These are phyloP conservation scores for Pneumocystis murina DNA, from an alignment of 1,139 yeast species.

Conservation along the genomic window DNA sequence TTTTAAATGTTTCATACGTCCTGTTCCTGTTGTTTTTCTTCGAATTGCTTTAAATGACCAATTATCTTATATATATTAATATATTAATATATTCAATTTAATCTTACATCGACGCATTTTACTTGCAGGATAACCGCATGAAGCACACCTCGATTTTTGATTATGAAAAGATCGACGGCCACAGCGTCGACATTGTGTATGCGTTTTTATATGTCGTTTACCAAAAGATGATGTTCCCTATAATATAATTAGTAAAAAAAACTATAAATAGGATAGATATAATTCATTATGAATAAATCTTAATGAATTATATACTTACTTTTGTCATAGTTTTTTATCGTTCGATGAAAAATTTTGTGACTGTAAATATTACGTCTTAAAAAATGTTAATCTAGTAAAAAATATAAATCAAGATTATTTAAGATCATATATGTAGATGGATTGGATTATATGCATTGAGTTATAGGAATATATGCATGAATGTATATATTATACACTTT, in stretches of 20 bases:
- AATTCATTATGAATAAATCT: too few species aligned
- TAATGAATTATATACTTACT: too few species aligned
- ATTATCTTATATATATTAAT: conserved; percentile 44
- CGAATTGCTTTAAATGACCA: conserved; percentile 99
- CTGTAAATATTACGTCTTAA: too few species aligned
- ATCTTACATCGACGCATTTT: conserved; percentile 55
- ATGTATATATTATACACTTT: not conserved
- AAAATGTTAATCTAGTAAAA: too few species aligned
- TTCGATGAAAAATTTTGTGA: too few species aligned
- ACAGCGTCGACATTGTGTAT: conserved; percentile 85
- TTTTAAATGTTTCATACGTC: conserved; percentile 98
- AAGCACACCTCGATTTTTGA: conserved; percentile 97
- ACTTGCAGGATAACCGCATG: conserved; percentile 99
- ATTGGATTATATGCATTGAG: not conserved
- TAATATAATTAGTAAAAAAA: not conserved
- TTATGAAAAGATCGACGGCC: conserved; percentile 98
- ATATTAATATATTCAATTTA: conserved; percentile 12
- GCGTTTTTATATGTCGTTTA: conserved; percentile 83
- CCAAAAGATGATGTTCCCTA: conserved; percentile 13
- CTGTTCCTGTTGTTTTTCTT: conserved; percentile 99
- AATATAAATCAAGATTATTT: too few species aligned
- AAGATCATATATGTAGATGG: too few species aligned
- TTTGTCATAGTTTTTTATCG: too few species aligned
- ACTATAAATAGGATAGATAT: too few species aligned
- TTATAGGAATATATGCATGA: not conserved